Evolutionary conservation across 2,329 filamentous ascomycete species (phyloP), one percentile per base, ranked within the genome.

Genomic region (Podosphaera fusca): DNA sequence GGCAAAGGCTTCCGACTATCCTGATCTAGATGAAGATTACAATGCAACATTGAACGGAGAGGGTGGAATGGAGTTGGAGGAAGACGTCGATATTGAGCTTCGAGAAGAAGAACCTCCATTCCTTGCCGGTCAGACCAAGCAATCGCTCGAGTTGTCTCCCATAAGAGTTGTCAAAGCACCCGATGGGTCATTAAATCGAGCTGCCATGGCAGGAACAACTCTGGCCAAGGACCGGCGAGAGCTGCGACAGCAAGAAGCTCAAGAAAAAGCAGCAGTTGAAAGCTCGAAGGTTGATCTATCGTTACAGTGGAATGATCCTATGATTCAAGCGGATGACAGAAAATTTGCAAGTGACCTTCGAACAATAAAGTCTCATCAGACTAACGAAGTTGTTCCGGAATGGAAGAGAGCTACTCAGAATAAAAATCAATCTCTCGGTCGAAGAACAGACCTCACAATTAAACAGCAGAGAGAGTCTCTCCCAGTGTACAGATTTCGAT

Each of bases 161-260:
- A 98, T 98, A 60, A 79, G 94, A 61, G 89, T 98, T 30, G 87
- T 98, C 64, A 96, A 96, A 70, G 92, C 92, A 1, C 94, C 92
- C 0, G 92, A 98, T 69, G 92, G 92, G n/a, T 96, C 90, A 3
- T 82, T 98, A 70, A 98, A 98, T 67, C 79, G 92, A 65, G 87
- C 94, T 53, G 94, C 94, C 14, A 95, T 96, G 85, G 83, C 89
- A 7, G 90, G 92, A 50, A 89, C 90, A 14, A 78, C 82, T 3
- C 71, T 98, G 12, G 86, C 90, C 3, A 94, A 92, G 67, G 92
- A 98, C 67, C 77, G 92, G 56, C 82, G 87, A 67, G 92, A 98
- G 59, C 64, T 95, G 62, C 81, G 87, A 59, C 87, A 95, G 65
- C 85, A 94, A 67, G 90, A 98, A 70, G 81, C 80, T 0, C 85